Conservation (phyloP, 768 basidiomycete species). For the Psilocybe cyanescens region DNA sequence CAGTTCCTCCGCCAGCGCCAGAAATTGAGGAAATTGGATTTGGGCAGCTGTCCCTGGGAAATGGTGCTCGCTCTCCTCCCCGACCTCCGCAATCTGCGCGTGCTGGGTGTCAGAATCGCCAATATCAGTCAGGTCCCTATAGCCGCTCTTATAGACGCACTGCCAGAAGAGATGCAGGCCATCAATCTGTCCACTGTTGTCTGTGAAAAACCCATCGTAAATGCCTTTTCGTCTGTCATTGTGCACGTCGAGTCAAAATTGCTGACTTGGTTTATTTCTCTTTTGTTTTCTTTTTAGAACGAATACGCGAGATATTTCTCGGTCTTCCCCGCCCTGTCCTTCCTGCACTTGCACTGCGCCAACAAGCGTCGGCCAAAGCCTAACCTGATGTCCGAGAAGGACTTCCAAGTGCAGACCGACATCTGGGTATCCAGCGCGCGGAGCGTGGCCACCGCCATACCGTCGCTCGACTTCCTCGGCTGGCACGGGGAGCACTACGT, state of each 20-base stretch:
- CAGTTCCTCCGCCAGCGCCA: slow-evolving; percentile 54
- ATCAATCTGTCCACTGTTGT: slow-evolving; percentile 55
- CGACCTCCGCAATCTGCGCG: slow-evolving; percentile 53
- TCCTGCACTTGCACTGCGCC: slow-evolving; percentile 61
- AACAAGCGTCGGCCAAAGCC: slow-evolving; percentile 56
- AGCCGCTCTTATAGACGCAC: slow-evolving; percentile 37
- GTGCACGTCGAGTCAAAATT: not conserved
- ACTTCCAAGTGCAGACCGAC: slow-evolving; percentile 60
- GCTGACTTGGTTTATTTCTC: not conserved
- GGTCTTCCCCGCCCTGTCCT: slow-evolving; percentile 52
- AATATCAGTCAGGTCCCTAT: slow-evolving; percentile 46
- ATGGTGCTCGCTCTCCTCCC: slow-evolving; percentile 55
- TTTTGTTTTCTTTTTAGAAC: slow-evolving; percentile 37
- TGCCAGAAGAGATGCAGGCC: slow-evolving; percentile 54
- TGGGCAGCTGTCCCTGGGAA: slow-evolving; percentile 71
- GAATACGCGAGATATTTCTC: slow-evolving; percentile 54
- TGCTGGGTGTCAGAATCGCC: slow-evolving; percentile 60
- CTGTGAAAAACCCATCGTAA: slow-evolving; percentile 54
- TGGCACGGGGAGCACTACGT: slow-evolving; percentile 78
- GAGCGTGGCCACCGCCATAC: slow-evolving; percentile 51
- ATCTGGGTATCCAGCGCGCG: slow-evolving; percentile 55
- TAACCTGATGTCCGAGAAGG: slow-evolving; percentile 61
- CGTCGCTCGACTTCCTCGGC: slow-evolving; percentile 67
- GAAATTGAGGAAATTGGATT: slow-evolving; percentile 57
- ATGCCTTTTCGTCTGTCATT: slow-evolving; percentile 18